Conservation (phyloP, 2,329 filamentous ascomycete species). For the Curvularia sp. region DNA sequence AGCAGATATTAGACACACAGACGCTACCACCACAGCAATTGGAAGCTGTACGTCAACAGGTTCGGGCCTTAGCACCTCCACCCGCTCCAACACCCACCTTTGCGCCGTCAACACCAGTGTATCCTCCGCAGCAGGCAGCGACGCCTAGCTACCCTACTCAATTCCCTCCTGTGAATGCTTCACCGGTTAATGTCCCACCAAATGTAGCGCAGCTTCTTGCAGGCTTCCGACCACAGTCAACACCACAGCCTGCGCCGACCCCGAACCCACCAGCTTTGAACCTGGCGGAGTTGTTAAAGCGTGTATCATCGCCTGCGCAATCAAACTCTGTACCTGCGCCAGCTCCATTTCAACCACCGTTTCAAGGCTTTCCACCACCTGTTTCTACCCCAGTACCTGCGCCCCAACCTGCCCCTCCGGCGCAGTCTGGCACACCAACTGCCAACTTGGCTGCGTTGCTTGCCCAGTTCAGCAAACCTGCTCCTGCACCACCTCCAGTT, state of each 20-base stretch:
- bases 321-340: slow-evolving; percentile 32
- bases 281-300: slow-evolving; percentile 41
- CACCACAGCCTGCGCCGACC: slow-evolving; percentile 30
- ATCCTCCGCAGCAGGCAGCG: slow-evolving; percentile 37
- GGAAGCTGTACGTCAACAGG: slow-evolving; percentile 82
- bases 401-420: slow-evolving; percentile 31
- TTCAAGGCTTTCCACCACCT: slow-evolving; percentile 32
- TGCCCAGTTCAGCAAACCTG: slow-evolving; percentile 42
- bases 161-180: slow-evolving; percentile 28
- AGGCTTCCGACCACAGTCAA: slow-evolving; percentile 30
- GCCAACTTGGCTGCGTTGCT: slow-evolving; percentile 44
- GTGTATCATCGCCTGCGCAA: slow-evolving; percentile 39
- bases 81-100: slow-evolving; percentile 57
- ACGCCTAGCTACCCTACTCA: slow-evolving; percentile 27
- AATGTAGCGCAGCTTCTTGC: slow-evolving; percentile 45
- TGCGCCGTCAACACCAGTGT: slow-evolving; percentile 39
- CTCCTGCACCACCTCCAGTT: slow-evolving; percentile 24
- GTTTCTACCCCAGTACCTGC: slow-evolving; percentile 33
- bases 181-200: slow-evolving; percentile 31
- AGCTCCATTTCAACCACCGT: slow-evolving; percentile 41
- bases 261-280: slow-evolving; percentile 34
- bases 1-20: slow-evolving; percentile 78
- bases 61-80: slow-evolving; percentile 75
- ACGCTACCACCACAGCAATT: slow-evolving; percentile 82
- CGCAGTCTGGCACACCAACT: slow-evolving; percentile 37